Base-by-base conservation (phyloP, 257 asterid species). In the Ligustrum vulgare region DNA sequence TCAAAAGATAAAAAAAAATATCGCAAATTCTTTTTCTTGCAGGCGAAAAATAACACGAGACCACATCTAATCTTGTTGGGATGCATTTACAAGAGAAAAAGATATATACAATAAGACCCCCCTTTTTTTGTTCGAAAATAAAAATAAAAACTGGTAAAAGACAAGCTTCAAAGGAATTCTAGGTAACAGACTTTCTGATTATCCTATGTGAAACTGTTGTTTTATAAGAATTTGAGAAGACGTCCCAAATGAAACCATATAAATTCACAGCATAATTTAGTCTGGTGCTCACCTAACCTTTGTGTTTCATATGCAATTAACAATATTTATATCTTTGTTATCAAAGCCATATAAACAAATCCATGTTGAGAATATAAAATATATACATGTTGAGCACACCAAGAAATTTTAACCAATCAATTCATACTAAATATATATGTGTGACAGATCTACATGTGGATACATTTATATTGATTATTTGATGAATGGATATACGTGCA, bases 391-490 rank as follows among this genome's bases (percentile, higher is more conserved):
- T 4, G 5, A 39, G 63, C 1, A 45, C 65, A 64, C 62, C 73
- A 43, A 75, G 73, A 67, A 33, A 45, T 18, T 68, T 47, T 13
- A 65, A 45, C 75, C 35, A 25, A 66, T 71, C 73, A 33, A 70
- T n/a, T 8, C 2, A 37, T 67, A 54, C 63, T 1, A 16, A 4
- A n/a, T n/a, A 8, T 58, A 8, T 8, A 3, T 23, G 1, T 23
- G 1, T 20, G 34, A 58, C 32, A 58, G 45, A 37, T 9, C 45
- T 37, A 37, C 45, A 37, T 37, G 3, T 8, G 45, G 45, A 9
- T 37, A 37, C 45, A 37, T 37, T 37, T 37, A 37, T 10, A 37
- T 37, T 37, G 43, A 37, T 37, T 34, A 34, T 34, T 34, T 1
- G 6, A 34, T 34, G 36, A 34, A 34, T 34, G 36, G 36, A 34